These are phyloP conservation scores for Orbilia blumenaviensis DNA, from an alignment of 2,329 filamentous ascomycete species.

Conservation along the genomic window DNA sequence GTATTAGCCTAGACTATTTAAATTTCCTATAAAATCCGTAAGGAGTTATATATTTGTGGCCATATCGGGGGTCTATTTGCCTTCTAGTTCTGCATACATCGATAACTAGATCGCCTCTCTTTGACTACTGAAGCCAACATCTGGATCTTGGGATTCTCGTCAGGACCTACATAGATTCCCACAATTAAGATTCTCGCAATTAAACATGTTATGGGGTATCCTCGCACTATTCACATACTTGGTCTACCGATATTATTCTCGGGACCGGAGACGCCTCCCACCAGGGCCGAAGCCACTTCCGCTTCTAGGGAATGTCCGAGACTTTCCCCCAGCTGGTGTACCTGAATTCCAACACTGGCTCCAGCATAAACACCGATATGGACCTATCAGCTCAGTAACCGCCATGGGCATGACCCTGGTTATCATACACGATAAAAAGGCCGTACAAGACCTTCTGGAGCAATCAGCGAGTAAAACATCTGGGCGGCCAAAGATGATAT, in stretches of 20 bases:
- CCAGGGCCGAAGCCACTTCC: slow-evolving; percentile 66
- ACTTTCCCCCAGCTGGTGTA: slow-evolving; percentile 62
- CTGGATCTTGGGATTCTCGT: no score
- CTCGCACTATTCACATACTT: not conserved
- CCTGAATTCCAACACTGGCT: slow-evolving; percentile 63
- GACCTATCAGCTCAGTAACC: slow-evolving; percentile 61
- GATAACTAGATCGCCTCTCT: no score
- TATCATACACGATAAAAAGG: slow-evolving; percentile 60
- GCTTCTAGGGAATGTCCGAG: slow-evolving; percentile 65
- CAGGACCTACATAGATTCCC: no score
- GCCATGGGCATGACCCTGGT: slow-evolving; percentile 61
- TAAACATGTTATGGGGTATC: not conserved
- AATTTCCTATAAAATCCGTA: no score
- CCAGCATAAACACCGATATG: slow-evolving; percentile 62
- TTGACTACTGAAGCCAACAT: no score
- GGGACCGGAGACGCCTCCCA: slow-evolving; percentile 59
- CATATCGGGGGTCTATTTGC: no score
- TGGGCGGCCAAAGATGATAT: slow-evolving; percentile 57
- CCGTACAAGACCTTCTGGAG: slow-evolving; percentile 60
- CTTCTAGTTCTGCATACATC: no score
- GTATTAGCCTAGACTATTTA: no score
- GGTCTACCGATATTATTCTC: slow-evolving; percentile 43
- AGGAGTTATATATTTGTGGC: no score
- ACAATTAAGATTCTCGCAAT: no score
- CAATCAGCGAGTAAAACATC: slow-evolving; percentile 59